Evolutionary conservation across 2,329 filamentous ascomycete genomes (phyloP).

Genomic region (Lachnellula subtilissima): DNA sequence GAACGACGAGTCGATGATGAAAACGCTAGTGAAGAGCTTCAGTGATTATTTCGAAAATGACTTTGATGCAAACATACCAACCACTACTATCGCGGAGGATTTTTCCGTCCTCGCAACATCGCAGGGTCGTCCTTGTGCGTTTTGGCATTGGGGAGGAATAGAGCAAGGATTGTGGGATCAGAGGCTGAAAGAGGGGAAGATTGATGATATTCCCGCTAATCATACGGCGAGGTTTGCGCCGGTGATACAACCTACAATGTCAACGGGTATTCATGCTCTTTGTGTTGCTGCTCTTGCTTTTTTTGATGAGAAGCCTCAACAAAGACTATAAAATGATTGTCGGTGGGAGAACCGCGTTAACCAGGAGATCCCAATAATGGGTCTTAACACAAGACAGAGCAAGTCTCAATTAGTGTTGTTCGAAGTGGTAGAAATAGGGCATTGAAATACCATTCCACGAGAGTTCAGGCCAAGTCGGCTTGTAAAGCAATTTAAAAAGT

Average conservation of each 20-base stretch:
- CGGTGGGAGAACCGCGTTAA: too few species aligned
- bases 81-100: slow-evolving; percentile 11
- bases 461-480: too few species aligned
- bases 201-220: slow-evolving; percentile 47
- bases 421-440: too few species aligned
- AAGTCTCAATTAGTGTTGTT: too few species aligned
- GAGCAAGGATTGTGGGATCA: slow-evolving; percentile 46
- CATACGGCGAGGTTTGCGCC: slow-evolving; percentile 55
- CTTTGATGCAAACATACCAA: slow-evolving; percentile 6
- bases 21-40: slow-evolving; percentile 13
- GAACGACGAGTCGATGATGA: slow-evolving; percentile 18
- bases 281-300: slow-evolving; percentile 44
- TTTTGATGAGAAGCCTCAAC: slow-evolving; percentile 18
- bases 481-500: too few species aligned
- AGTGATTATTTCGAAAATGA: slow-evolving; percentile 1
- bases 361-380: too few species aligned
- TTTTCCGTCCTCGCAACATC: slow-evolving; percentile 44
- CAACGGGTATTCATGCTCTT: slow-evolving; percentile 44
- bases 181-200: slow-evolving; percentile 39
- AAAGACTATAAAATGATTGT: neutral
- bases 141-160: slow-evolving; percentile 52
- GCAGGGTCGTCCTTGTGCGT: slow-evolving; percentile 44
- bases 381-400: too few species aligned
- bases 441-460: too few species aligned
- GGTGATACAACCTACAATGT: slow-evolving; percentile 53